A percentile compares a stretch with the other conserved stretches of the same genome.
phyloP scores from a whole-genome alignment of 768 basidiomycete species.

The Kondoa subrosea region DNA sequence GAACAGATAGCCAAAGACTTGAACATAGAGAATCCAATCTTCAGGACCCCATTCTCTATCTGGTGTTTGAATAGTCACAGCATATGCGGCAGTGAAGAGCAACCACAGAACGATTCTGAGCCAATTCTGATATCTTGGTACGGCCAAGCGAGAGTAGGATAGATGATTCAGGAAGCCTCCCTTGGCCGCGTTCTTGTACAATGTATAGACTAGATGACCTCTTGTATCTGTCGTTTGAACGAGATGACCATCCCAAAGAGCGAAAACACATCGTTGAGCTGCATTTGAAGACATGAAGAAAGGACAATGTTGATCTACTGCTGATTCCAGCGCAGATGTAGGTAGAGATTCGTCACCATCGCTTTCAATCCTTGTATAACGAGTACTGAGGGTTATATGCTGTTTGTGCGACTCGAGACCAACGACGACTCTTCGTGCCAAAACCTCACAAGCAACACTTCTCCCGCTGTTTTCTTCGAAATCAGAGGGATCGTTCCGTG shows the following conservation, averaged over 20 bases:
- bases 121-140: constrained; percentile 28
- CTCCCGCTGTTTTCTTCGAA: constrained; percentile 25
- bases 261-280: constrained; percentile 26
- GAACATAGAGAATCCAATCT: constrained; percentile 24
- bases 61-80: constrained; percentile 26
- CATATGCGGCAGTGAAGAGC: constrained; percentile 26
- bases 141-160: constrained; percentile 21
- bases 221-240: constrained; percentile 24
- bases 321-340: constrained; percentile 24
- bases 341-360: constrained; percentile 27
- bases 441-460: constrained; percentile 20
- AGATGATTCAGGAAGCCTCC: constrained; percentile 15
- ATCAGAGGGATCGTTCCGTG: constrained; percentile 24
- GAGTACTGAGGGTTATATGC: constrained; percentile 12
- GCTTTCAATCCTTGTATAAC: constrained; percentile 22
- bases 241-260: constrained; percentile 22
- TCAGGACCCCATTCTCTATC: constrained; percentile 25
- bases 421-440: constrained; percentile 12
- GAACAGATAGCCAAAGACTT: constrained; percentile 23
- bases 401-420: constrained; percentile 9
- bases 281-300: constrained; percentile 26
- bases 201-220: constrained; percentile 21
- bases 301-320: constrained; percentile 25
- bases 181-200: constrained; percentile 1
- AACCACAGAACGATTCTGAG: constrained; percentile 27